Evolutionary conservation across 768 basidiomycete genomes (phyloP).

Genomic region (Tulasnella sp.): DNA sequence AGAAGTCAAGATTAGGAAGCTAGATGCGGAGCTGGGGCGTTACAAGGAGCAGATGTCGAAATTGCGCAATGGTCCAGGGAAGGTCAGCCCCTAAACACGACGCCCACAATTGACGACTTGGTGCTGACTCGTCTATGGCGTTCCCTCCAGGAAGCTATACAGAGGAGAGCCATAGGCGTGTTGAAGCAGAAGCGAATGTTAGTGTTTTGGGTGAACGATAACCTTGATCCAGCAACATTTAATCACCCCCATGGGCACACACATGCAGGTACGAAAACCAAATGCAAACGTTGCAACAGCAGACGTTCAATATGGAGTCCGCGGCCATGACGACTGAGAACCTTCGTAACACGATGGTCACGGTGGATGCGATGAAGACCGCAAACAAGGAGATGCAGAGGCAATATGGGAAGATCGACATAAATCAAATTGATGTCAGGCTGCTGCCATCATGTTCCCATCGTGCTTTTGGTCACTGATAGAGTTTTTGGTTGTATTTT

Average conservation of each 20-base stretch:
- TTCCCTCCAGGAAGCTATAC: constrained; percentile 64
- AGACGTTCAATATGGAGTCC: constrained; percentile 98
- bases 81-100: constrained; percentile 41
- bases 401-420: constrained; percentile 94
- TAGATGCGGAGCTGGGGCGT: constrained; percentile 81
- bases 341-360: constrained; percentile 96
- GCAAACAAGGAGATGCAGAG: constrained; percentile 95
- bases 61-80: constrained; percentile 87
- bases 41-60: constrained; percentile 97
- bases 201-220: not conserved
- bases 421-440: constrained; percentile 94
- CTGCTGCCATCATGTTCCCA: not conserved
- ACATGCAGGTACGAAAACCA: constrained; percentile 63
- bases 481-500: not conserved
- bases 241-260: not conserved
- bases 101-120: not conserved
- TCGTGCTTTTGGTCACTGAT: not conserved
- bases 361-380: constrained; percentile 88
- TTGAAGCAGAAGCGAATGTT: constrained; percentile 89
- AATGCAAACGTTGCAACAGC: constrained; percentile 81
- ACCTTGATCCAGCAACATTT: too few relatives aligned
- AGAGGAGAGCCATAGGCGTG: constrained; percentile 85
- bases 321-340: constrained; percentile 95
- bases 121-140: too few relatives aligned
- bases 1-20: constrained; percentile 93